Evolutionary conservation across 345 rosid species (phyloP).

Genomic region (Pugionium dolabratum): DNA sequence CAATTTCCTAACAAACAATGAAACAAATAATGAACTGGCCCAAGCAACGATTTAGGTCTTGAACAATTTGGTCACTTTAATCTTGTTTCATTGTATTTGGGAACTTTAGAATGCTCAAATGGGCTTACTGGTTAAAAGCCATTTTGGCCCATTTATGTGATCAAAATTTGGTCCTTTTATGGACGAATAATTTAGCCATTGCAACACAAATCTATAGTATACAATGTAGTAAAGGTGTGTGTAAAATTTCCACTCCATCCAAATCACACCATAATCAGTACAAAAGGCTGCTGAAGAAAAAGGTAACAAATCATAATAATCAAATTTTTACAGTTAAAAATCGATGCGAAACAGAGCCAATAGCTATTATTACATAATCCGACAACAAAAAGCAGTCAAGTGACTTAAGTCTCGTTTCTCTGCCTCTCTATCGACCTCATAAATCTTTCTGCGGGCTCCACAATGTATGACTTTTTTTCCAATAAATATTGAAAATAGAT

Average conservation of each 20-base stretch:
- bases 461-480: background rate
- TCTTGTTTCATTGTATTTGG: background rate
- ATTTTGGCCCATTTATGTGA: background rate
- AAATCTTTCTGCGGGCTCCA: slow-evolving; percentile 14
- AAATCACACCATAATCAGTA: background rate
- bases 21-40: slow-evolving; percentile 16
- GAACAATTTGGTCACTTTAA: background rate
- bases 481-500: background rate
- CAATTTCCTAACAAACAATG: background rate
- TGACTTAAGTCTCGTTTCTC: slow-evolving; percentile 2
- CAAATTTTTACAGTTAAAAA: background rate
- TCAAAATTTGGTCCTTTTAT: background rate
- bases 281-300: background rate
- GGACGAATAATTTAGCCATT: slow-evolving; percentile 21
- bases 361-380: slow-evolving; percentile 18
- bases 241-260: no score
- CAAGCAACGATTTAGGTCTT: slow-evolving; percentile 9
- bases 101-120: background rate
- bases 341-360: slow-evolving; percentile 16
- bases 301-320: background rate
- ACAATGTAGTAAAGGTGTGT: no score
- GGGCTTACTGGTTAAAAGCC: slow-evolving; percentile 11
- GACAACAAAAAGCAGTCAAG: slow-evolving; percentile 10
- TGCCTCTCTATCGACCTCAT: slow-evolving; percentile 11
- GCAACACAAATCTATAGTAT: background rate